Base-by-base conservation (phyloP, 1,139 yeast genomes). In the Yamadazyma mexicana region DNA sequence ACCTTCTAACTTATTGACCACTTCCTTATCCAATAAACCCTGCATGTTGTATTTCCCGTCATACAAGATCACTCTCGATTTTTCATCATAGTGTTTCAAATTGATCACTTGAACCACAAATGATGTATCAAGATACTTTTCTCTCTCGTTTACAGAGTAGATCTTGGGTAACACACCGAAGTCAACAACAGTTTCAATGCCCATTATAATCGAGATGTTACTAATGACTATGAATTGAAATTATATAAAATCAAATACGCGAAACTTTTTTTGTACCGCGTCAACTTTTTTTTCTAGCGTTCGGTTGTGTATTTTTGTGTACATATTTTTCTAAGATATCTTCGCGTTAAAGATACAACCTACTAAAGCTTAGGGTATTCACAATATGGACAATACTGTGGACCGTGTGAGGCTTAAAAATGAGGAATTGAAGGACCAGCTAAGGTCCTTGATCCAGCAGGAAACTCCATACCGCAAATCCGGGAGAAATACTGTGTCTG, bases 41-140 rank as follows among this genome's bases (percentile, higher is more conserved):
- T 84, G 87, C 43, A 81, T 69, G 31, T 74, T 68, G 56, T 73
- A 80, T 16, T 62, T 64, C 18, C 92, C 91, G 61, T 84, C 94
- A 39, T 79, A 78, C 39, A 84, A 59, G 64, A 83, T 65, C 34
- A 80, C 64, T 48, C 87, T 68, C 42, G 72, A 69, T 34, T 62
- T 54, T 30, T 78, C 77, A 10, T 67, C 71, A 31, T 62, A 55
- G 27, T 59, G 55, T 49, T 69, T 76, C 42, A 72, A 63, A 50
- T 77, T 76, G 25, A 73, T 64, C 22, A 76, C 72, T 52, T 76
- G 81, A 14, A 48, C 71, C 6, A 65, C 64, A 42, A 74, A 52
- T 1, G 77, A 77, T 15, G 54, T 49, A 16, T 48, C 48, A 26
- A 46, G 45, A 27, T 51, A 60, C 34, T 49, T 49, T 26, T 53